Base-by-base conservation (phyloP, 225 moss, liverwort and hornwort species). In the Neckera pumila region DNA sequence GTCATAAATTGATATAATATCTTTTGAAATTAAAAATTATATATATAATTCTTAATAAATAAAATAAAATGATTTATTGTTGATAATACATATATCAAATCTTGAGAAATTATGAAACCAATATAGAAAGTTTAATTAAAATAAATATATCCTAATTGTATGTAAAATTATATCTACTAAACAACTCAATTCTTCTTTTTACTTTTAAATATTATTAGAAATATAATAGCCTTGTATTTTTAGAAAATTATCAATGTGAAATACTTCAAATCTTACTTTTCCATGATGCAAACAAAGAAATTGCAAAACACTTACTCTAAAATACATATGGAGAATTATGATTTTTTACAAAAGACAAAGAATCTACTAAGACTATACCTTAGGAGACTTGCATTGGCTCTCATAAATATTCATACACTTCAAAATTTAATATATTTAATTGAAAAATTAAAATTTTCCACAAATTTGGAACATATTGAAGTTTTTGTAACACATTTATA, bases 141-240 rank as follows among this genome's bases (percentile, higher is more conserved):
- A 54, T 23, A 6, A n/a, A 38, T 16, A 11, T 17, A 16, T 7
- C 17, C 7, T 17, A 56, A 26, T 27, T 3, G 17, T 17, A 26
- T n/a, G 2, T 17, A 38, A n/a, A n/a, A 26, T 5, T n/a, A 4
- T 17, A 8, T 25, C 7, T 38, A 22, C 4, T 11, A 25, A 17
- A 17, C 16, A 19, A 6, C 7, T 36, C 0, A 10, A n/a, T 26
- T n/a, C 0, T 26, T n/a, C 0, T 11, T 0, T 56, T 3, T 7
- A 38, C 38, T 10, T 19, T 16, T 17, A 0, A 26, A 36, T 26
- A 26, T n/a, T 26, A 11, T n/a, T 16, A 17, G 14, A 78, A 47
- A 22, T 22, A 58, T 22, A 5, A 59, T 59, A 59, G 23, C 10
- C 58, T 58, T 59, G 25, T 59, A 25, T 23, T 59, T 59, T 10